Evolutionary conservation across 169 alveolate species (phyloP).

Genomic region (Prorocentrum cordatum): DNA sequence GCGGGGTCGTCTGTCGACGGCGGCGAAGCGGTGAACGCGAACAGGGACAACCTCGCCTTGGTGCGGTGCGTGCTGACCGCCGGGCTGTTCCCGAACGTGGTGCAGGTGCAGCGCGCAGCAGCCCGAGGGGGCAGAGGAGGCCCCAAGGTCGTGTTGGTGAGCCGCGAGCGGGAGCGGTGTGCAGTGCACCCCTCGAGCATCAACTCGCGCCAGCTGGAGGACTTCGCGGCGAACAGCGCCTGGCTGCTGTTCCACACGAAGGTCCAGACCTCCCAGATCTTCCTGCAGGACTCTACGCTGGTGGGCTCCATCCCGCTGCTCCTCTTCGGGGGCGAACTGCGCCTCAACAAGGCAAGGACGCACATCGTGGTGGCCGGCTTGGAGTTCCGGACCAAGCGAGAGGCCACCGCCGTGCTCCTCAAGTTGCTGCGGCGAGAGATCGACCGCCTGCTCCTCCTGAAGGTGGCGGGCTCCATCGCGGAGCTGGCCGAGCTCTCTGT

Average conservation of each 20-base stretch:
- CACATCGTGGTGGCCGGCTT: constrained; percentile 34
- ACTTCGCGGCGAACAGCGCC: constrained; percentile 48
- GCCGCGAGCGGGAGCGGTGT: constrained; percentile 55
- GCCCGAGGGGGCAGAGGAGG: constrained; percentile 3
- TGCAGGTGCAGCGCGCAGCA: constrained; percentile 19
- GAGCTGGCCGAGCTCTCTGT: too few relatives aligned
- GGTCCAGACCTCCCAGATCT: constrained; percentile 25
- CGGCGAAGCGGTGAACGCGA: constrained; percentile 38
- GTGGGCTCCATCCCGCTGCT: constrained; percentile 42
- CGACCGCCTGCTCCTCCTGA: constrained; percentile 3
- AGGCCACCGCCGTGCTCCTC: constrained; percentile 35
- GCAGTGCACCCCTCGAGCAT: constrained; percentile 50
- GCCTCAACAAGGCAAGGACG: constrained; percentile 4
- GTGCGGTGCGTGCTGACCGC: constrained; percentile 60
- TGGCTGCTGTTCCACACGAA: constrained; percentile 55
- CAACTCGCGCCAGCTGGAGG: not conserved
- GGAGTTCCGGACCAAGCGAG: constrained; percentile 41
- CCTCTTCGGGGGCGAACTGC: constrained; percentile 40
- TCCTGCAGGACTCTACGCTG: constrained; percentile 34
- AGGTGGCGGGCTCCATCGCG: too few relatives aligned
- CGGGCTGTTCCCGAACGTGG: constrained; percentile 54
- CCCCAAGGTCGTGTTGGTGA: constrained; percentile 24
- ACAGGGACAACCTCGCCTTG: not conserved
- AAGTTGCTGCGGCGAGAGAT: constrained; percentile 48
- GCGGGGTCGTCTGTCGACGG: constrained; percentile 12